Evolutionary conservation across 2,329 filamentous ascomycete species (phyloP), one percentile per base, ranked within the genome.

Genomic region (Colletotrichum sp.): DNA sequence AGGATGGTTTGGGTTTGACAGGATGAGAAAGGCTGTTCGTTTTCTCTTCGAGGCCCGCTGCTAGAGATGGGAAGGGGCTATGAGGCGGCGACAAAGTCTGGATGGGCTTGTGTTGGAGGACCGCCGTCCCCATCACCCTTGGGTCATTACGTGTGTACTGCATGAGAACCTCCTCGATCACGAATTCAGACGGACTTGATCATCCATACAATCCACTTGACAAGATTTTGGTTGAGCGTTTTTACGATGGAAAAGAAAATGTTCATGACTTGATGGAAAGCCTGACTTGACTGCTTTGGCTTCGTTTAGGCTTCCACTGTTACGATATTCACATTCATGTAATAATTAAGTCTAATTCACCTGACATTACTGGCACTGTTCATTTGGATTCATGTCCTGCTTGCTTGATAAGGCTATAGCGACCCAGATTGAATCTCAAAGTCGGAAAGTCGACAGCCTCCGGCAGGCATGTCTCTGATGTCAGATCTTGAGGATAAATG

Each of bases 281-380:
- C 43, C 36, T 6, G 16, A n/a, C 13, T n/a, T 34, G 6, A 15
- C 43, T 3, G 2, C 21, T 12, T 24, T 12, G 28, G 39, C 43
- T 32, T 15, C 15, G 16, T 57, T 9, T 16, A 32, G 24, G 13
- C 28, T 26, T 34, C 55, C 21, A 13, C n/a, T 66, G 57, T 63
- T 66, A 76, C 36, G 48, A 70, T 71, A 67, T 71, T 76, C 66
- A 39, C 34, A 36, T 70, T 70, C 71, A 61, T 34, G 71, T 74
- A 76, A 76, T 74, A 67, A 74, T 75, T 75, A 63, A 74, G 60
- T 66, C 15, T 74, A 71, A 74, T 75, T 67, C 32, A 28, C 28
- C 8, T 18, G 34, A 9, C 5, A 52, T 59, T 13, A 16, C 30
- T 21, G 13, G n/a, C 6, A 59, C 36, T 43, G 4, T 43, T 8